Evolutionary conservation across 1,284 basidiomycete species (phyloP), one percentile per base, ranked within the genome.

Genomic region (Puccinia hordei): DNA sequence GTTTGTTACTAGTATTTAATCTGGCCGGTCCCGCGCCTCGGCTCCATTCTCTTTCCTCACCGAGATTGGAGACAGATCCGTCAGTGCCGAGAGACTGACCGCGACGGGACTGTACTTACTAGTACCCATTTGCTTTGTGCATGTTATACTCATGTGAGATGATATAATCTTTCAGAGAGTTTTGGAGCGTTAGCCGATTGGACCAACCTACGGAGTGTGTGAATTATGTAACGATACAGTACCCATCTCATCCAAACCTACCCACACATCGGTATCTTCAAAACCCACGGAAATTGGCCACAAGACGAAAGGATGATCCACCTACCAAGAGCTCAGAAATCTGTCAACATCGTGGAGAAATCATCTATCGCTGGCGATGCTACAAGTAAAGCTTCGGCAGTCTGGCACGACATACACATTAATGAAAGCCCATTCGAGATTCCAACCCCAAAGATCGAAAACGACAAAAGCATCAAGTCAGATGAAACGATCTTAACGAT

Each of bases 401-500:
- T 59, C 57, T 59, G 57, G 57, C 57, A 59, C 30, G 57, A 33
- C 5, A 33, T 59, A 33, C 27, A 59, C 27, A 59, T 59, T 27
- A 22, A 59, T 33, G 57, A 59, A 59, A 59, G 27, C n/a, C 57
- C 27, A 17, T 59, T 59, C 27, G 57, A 59, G 57, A 59, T 59
- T 17, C 57, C 57, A 17, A 17, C 33, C 4, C 24, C 27, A n/a
- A 55, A 55, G 2, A 59, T 33, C 57, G 27, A 59, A 15, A 59
- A 59, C 9, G 30, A 33, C 27, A 59, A 55, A 5, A 19, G 24
- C 53, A 4, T 3, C 8, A 6, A 59, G 17, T n/a, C 8, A 33
- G 57, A 66, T 44, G 10, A 74, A 30, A 30, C 24, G 17, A 30
- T 53, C 19, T 24, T 76, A 19, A 76, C 74, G 59, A 59, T 78